Conservation (phyloP, 176 grass and related monocot species). For the Zea mays region Zm-B73-REFERENCE-NAM-5.0 NC_050104.1:102208001-102208500, state of each 20-base stretch:
- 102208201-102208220: background rate
- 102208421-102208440: constrained; percentile 54
- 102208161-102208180: background rate
- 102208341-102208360: background rate
- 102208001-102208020: constrained; percentile 24
- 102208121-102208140: constrained; percentile 27
- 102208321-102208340: background rate
- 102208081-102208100: constrained; percentile 20
- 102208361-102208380: background rate
- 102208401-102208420: background rate
- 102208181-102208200: constrained; percentile 3
- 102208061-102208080: constrained; percentile 29
- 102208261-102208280: too few relatives aligned
- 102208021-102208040: constrained; percentile 8
- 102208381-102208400: background rate
- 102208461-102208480: constrained; percentile 90
- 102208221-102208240: background rate
- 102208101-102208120: constrained; percentile 24
- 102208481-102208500: constrained; percentile 72
- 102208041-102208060: constrained; percentile 33
- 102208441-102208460: constrained; percentile 85
- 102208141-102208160: background rate
- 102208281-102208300: too few relatives aligned
- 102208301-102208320: background rate
- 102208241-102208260: background rate